A percentile compares a stretch with the other conserved stretches of the same genome.
phyloP scores from a whole-genome alignment of 2,329 filamentous ascomycete species.

The Pseudogymnoascus sp. region DNA sequence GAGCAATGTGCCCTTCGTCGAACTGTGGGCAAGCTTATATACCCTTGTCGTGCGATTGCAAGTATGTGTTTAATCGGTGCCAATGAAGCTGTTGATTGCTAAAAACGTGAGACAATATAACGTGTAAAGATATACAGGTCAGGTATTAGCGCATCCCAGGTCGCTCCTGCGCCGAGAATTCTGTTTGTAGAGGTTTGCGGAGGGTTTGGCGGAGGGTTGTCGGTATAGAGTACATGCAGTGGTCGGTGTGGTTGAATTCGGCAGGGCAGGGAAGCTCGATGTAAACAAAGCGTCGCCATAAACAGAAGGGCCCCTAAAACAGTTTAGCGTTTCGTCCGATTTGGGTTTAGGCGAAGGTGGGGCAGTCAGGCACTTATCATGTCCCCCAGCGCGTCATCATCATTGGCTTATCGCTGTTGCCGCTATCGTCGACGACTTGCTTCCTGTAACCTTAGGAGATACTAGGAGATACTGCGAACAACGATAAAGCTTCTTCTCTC shows the following conservation, averaged over 20 bases:
- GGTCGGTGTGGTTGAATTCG: slow-evolving; percentile 8
- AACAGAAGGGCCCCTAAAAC: slow-evolving; percentile 7
- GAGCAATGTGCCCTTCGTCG: neutral
- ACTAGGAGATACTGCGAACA: neutral
- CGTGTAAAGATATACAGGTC: neutral
- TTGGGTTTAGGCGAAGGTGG: slow-evolving; percentile 4
- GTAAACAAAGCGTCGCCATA: slow-evolving; percentile 8
- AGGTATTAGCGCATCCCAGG: neutral
- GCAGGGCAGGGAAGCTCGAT: slow-evolving; percentile 1
- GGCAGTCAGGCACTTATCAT: slow-evolving; percentile 2
- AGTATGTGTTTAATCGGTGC: neutral
- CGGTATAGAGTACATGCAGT: neutral
- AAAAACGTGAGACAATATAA: neutral
- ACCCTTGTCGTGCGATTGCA: slow-evolving; percentile 2
- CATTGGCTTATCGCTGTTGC: slow-evolving; percentile 1
- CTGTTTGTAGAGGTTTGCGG: neutral
- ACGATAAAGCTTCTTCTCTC: neutral
- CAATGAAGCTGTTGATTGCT: neutral
- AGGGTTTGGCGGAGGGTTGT: neutral
- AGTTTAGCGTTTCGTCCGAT: slow-evolving; percentile 4
- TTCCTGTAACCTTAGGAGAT: slow-evolving; percentile 8
- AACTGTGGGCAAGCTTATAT: slow-evolving; percentile 1
- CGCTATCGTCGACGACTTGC: neutral
- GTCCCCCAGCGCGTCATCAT: neutral
- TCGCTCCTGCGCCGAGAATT: neutral